phyloP scores from a whole-genome alignment of 2,329 filamentous ascomycete genomes.

The Botryotinia globosa region DNA sequence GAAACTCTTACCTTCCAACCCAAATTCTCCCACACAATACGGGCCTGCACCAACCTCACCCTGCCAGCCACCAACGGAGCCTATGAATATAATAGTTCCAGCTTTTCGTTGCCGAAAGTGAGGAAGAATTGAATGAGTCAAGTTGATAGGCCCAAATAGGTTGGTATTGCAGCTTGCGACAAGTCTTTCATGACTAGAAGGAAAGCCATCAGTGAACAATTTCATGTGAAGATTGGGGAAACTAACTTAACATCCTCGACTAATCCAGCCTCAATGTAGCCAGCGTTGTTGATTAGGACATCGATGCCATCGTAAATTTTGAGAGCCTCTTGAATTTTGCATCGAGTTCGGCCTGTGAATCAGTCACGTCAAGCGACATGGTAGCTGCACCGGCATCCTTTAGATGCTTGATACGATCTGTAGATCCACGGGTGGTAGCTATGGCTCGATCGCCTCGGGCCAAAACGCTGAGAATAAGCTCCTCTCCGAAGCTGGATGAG shows the following conservation, averaged over 20 bases:
- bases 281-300: slow-evolving; percentile 41
- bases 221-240: background rate
- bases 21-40: slow-evolving; percentile 26
- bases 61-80: slow-evolving; percentile 22
- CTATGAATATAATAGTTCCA: slow-evolving; percentile 38
- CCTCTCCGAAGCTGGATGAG: slow-evolving; percentile 28
- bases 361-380: slow-evolving; percentile 48
- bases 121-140: slow-evolving; percentile 48
- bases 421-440: slow-evolving; percentile 21
- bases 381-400: slow-evolving; percentile 44
- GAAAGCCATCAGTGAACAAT: background rate
- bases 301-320: slow-evolving; percentile 36
- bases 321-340: slow-evolving; percentile 39
- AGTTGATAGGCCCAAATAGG: slow-evolving; percentile 51
- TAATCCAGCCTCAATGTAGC: slow-evolving; percentile 30
- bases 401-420: slow-evolving; percentile 43
- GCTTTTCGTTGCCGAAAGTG: slow-evolving; percentile 43
- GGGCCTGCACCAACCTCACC: slow-evolving; percentile 14
- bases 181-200: slow-evolving; percentile 9
- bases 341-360: slow-evolving; percentile 40
- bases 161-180: slow-evolving; percentile 49
- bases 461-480: slow-evolving; percentile 23
- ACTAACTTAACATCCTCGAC: slow-evolving; percentile 36
- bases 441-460: slow-evolving; percentile 26
- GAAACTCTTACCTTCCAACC: slow-evolving; percentile 21